Conservation (phyloP, 1,284 basidiomycete species). For the Rhodofomes roseus region DNA sequence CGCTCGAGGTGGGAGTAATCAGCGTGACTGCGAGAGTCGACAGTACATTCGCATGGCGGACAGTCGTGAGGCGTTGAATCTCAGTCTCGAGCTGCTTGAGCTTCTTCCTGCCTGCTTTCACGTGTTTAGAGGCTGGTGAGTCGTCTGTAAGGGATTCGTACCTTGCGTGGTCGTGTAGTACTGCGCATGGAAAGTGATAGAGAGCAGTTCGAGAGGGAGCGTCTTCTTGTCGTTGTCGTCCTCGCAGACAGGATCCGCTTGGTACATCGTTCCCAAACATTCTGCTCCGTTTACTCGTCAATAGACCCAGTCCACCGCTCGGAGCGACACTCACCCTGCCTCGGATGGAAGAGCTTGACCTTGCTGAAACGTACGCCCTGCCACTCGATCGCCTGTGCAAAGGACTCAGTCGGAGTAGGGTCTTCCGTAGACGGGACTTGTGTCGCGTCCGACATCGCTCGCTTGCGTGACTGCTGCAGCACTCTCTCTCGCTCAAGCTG, state of each 20-base stretch:
- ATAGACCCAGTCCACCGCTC: not conserved
- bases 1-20: conserved; percentile 42
- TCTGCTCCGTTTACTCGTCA: conserved; percentile 36
- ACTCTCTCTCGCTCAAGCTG: conserved; percentile 44
- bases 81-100: conserved; percentile 63
- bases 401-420: conserved; percentile 59
- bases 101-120: conserved; percentile 50
- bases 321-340: conserved; percentile 43
- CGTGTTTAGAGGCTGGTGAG: not conserved
- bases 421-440: conserved; percentile 43
- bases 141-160: too few relatives aligned
- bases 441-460: conserved; percentile 65
- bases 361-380: conserved; percentile 55
- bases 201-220: conserved; percentile 61
- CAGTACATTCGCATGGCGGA: conserved; percentile 61
- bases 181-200: conserved; percentile 57
- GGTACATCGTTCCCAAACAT: conserved; percentile 58
- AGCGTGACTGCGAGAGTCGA: conserved; percentile 64
- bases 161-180: conserved; percentile 70
- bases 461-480: conserved; percentile 45
- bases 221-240: conserved; percentile 41
- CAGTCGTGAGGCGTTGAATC: conserved; percentile 50
- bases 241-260: conserved; percentile 70
- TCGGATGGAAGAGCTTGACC: conserved; percentile 69
- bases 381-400: conserved; percentile 52